Conservation (phyloP, 345 rosid genomes). For the Noccaea caerulescens region DNA sequence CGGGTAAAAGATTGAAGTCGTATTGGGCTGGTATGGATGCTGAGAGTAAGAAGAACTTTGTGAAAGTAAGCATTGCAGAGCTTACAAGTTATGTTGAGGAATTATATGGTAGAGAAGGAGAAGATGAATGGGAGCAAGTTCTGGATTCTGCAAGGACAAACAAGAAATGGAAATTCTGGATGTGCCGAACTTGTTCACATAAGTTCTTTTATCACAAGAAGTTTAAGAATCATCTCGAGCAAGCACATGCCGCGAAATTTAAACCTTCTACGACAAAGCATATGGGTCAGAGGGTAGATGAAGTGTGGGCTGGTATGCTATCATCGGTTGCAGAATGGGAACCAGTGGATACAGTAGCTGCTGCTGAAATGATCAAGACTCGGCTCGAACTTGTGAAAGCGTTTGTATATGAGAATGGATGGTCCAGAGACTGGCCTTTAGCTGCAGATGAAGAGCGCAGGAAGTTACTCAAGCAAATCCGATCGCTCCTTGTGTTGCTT, state of each 20-base stretch:
- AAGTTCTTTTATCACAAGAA: constrained; percentile 5
- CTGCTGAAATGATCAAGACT: constrained; percentile 21
- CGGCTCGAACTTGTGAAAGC: neutral
- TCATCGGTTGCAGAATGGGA: constrained; percentile 3
- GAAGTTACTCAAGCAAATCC: constrained; percentile 24
- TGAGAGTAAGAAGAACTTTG: constrained; percentile 12
- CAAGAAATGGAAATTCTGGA: constrained; percentile 26
- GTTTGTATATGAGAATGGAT: constrained; percentile 19
- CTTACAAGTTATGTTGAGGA: neutral
- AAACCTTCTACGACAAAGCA: neutral
- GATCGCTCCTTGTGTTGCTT: constrained; percentile 7
- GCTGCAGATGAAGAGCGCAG: constrained; percentile 29
- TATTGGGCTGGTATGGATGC: constrained; percentile 25
- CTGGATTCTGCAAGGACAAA: constrained; percentile 4
- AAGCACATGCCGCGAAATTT: constrained; percentile 19
- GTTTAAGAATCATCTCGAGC: constrained; percentile 34
- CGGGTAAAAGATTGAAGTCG: neutral
- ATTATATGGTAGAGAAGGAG: neutral
- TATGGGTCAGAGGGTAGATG: neutral
- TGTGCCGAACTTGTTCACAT: constrained; percentile 16
- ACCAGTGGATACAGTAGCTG: constrained; percentile 32
- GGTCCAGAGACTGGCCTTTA: constrained; percentile 34
- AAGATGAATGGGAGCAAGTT: neutral
- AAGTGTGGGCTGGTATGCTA: constrained; percentile 22
- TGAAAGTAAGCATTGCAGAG: constrained; percentile 27